A percentile compares a stretch with the other conserved stretches of the same genome.
Evolutionary conservation across 345 rosid genomes (phyloP).

Genomic region (Cardiospermum halicacabum): DNA sequence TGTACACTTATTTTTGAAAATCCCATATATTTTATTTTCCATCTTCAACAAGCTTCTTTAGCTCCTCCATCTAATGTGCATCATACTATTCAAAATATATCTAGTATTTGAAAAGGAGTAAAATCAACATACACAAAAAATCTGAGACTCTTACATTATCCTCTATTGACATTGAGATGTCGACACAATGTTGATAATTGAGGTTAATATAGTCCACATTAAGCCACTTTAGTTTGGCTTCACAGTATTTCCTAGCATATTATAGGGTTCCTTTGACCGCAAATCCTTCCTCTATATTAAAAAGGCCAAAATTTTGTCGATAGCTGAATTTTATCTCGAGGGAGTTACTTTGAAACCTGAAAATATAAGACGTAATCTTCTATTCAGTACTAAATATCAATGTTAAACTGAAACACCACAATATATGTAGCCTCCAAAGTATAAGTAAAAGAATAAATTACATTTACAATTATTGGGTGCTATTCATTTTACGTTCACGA

Average conservation of each 20-base stretch:
- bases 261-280: constrained; percentile 25
- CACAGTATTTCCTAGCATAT: constrained; percentile 43
- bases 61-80: constrained; percentile 41
- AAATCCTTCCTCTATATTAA: not conserved
- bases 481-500: too few relatives aligned
- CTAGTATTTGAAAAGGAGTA: too few relatives aligned
- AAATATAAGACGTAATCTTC: too few relatives aligned
- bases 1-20: constrained; percentile 41
- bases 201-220: constrained; percentile 45
- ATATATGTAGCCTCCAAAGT: too few relatives aligned
- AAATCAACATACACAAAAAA: not conserved
- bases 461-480: too few relatives aligned
- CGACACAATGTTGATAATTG: constrained; percentile 46
- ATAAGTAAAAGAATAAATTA: too few relatives aligned
- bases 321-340: constrained; percentile 3
- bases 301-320: not conserved
- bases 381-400: too few relatives aligned
- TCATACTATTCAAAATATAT: too few relatives aligned
- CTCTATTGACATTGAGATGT: constrained; percentile 46
- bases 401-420: too few relatives aligned
- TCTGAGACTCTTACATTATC: constrained; percentile 25
- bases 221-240: constrained; percentile 42
- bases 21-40: constrained; percentile 45
- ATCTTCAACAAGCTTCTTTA: constrained; percentile 38
- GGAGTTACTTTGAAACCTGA: constrained; percentile 4